Evolutionary conservation across 371 early-diverging fungal species (phyloP), one percentile per base, ranked within the genome.

Genomic region (Funneliformis caledonium): DNA sequence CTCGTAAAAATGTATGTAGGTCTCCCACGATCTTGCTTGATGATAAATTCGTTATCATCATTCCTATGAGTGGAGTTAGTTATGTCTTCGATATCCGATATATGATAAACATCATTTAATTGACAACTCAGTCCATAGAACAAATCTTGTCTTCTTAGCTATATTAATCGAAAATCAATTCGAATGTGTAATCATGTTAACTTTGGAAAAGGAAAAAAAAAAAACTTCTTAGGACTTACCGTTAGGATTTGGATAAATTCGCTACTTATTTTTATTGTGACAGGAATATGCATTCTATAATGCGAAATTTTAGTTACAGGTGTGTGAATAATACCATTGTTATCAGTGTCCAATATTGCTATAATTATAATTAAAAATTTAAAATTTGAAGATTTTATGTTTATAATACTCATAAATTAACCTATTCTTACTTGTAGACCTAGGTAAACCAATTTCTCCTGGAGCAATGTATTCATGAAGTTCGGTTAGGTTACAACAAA

Each of bases 81-180:
- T 42, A 95, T 88, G 81, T 96, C 96, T 11, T 94, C 92, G 64
- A 97, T 91, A 69, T 96, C 96, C 12, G 94, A 90, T 33, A 96
- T 92, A 76, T 94, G 93, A 82, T 89, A 95, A 11, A 96, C 93
- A 83, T 98, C 97, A 81, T 96, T 96, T 73, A 95, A 89, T 78
- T 92, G 88, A 11, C 93, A 89, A 78, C 86, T 91, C 64, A 93
- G 84, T 12, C 94, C 95, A 80, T 89, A 87, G 43, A 96, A 80
- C 16, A 93, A 82, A 52, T 93, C 93, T 80, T 92, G 92, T 65
- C 89, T 90, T 75, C 89, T 86, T 64, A 88, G 87, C 88, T 87
- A 42, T 80, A 43, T 84, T 86, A 78, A 47, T 47, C 5, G 26
- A 50, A 72, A 72, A 52, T 11, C n/a, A 47, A 72, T 4, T 31